Evolutionary conservation across 208 protist genomes (phyloP).

Genomic region (Leishmania tropica): DNA sequence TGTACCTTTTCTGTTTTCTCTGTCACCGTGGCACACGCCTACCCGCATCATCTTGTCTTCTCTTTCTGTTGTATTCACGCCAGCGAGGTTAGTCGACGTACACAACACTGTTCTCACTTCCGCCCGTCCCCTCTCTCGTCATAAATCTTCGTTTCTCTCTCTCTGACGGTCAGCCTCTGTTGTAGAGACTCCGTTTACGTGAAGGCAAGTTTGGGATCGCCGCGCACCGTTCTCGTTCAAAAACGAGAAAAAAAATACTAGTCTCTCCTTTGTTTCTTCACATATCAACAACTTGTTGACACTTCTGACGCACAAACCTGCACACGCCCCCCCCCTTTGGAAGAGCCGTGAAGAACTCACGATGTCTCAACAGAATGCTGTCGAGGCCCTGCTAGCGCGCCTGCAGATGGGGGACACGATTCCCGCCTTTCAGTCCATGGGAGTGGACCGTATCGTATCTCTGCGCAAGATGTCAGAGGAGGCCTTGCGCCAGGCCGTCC

Average conservation of each 20-base stretch:
- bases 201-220: neutral
- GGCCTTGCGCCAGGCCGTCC: slow-evolving; percentile 65
- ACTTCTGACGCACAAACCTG: neutral
- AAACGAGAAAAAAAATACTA: neutral
- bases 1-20: neutral
- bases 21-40: neutral
- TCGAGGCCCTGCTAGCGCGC: slow-evolving; percentile 78
- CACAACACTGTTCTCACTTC: neutral
- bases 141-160: neutral
- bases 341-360: neutral
- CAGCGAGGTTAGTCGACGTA: neutral
- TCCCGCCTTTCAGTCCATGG: slow-evolving; percentile 70
- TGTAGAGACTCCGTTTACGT: neutral
- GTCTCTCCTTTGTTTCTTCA: neutral
- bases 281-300: neutral
- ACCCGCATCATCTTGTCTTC: neutral
- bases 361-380: slow-evolving; percentile 46
- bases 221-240: neutral
- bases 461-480: slow-evolving; percentile 78
- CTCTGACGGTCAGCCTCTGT: neutral
- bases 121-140: neutral
- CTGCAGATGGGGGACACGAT: slow-evolving; percentile 80
- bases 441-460: slow-evolving; percentile 70
- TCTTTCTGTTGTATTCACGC: neutral
- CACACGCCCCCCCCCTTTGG: neutral